Percentiles rank a stretch among this genome's conserved stretches.
phyloP scores from a whole-genome alignment of 495 filamentous ascomycete species.

The Umbilicaria muhlenbergii region DNA sequence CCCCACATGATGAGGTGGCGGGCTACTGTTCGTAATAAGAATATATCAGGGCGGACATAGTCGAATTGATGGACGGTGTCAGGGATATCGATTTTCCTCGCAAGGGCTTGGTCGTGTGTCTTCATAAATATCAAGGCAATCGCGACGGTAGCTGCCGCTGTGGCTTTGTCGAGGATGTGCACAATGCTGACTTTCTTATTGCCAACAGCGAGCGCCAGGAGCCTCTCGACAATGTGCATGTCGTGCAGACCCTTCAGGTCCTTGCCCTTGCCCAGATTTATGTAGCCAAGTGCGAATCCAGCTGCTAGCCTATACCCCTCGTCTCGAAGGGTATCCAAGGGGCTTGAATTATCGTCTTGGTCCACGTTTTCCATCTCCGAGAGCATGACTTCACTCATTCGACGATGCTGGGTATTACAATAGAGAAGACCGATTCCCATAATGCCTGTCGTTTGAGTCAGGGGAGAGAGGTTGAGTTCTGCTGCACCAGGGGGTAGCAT shows the following conservation, averaged over 20 bases:
- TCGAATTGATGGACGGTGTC: constrained; percentile 82
- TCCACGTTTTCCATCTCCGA: constrained; percentile 87
- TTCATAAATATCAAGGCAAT: constrained; percentile 97
- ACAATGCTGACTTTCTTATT: constrained; percentile 78
- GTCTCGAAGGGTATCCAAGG: constrained; percentile 59
- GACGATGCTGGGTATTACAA: constrained; percentile 85
- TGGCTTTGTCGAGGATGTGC: constrained; percentile 83
- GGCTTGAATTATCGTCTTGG: constrained; percentile 47
- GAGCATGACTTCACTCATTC: constrained; percentile 98
- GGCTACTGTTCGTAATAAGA: constrained; percentile 81
- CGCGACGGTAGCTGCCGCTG: constrained; percentile 76
- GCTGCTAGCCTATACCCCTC: constrained; percentile 92
- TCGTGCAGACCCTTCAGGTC: constrained; percentile 82
- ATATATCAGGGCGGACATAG: constrained; percentile 84
- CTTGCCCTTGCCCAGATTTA: constrained; percentile 82
- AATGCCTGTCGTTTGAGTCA: constrained; percentile 92
- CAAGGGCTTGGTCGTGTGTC: constrained; percentile 74
- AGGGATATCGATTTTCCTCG: constrained; percentile 83
- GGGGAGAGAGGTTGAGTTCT: constrained; percentile 79
- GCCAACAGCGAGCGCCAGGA: constrained; percentile 69
- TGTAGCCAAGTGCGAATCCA: constrained; percentile 84
- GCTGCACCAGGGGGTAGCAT: constrained; percentile 85
- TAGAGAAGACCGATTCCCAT: constrained; percentile 97
- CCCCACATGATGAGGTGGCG: constrained; percentile 90
- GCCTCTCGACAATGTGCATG: constrained; percentile 80